phyloP scores from a whole-genome alignment of 1,284 basidiomycete species.

The Sanghuangporus weigelae region DNA sequence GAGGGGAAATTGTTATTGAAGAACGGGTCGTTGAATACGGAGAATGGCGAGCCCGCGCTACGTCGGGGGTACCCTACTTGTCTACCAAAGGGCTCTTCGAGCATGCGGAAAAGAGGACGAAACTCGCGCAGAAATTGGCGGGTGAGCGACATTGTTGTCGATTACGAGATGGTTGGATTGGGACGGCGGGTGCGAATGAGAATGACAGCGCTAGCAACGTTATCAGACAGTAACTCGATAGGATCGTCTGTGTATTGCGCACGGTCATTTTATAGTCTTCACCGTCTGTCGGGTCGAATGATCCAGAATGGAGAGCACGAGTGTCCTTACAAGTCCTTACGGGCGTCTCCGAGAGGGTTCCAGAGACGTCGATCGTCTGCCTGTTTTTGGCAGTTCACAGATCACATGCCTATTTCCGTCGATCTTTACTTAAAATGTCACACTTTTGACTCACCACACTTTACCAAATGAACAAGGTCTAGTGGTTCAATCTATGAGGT shows the following conservation, averaged over 20 bases:
- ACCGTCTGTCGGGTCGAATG: not conserved
- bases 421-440: not conserved
- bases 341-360: not conserved
- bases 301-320: not conserved
- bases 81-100: slow-evolving; percentile 57
- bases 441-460: too few species aligned
- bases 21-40: slow-evolving; percentile 22
- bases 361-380: not conserved
- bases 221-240: not conserved
- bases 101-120: slow-evolving; percentile 66
- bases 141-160: slow-evolving; percentile 50
- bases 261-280: slow-evolving; percentile 3
- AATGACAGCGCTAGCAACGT: not conserved
- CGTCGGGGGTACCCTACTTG: slow-evolving; percentile 31
- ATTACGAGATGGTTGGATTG: not conserved
- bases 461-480: too few species aligned
- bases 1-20: slow-evolving; percentile 49
- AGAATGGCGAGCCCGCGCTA: slow-evolving; percentile 24
- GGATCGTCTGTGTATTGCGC: not conserved
- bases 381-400: not conserved
- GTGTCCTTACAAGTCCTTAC: not conserved
- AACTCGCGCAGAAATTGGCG: slow-evolving; percentile 68
- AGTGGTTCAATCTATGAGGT: too few species aligned
- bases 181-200: not conserved
- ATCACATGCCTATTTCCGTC: not conserved